Base-by-base conservation (phyloP, 768 basidiomycete species). In the Boletus sp. region DNA sequence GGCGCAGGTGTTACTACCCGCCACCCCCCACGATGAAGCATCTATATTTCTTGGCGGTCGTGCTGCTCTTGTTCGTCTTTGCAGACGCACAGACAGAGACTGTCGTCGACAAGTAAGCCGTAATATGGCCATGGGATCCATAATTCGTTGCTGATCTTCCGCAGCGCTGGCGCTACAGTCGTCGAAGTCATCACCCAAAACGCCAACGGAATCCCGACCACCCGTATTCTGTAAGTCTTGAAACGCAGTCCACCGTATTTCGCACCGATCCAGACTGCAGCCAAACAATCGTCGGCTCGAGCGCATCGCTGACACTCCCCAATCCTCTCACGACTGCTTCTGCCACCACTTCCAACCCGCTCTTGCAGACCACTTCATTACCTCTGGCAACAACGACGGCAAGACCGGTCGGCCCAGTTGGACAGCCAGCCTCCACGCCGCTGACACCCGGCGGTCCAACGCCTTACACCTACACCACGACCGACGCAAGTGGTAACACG, bases 391-490 rank as follows among this genome's bases (percentile, higher is more conserved):
- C 65, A 5, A 50, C 73, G 17, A 51, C 73, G 9, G 7, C 64
- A 28, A 52, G 42, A n/a, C 56, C 46, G 12, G 64, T 47, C 52
- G 71, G 54, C 24, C 68, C 85, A 4, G 86, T 88, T 0, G 87
- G 79, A 7, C 78, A 80, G 60, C 83, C 84, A 24, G 75, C 64
- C 3, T 32, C 79, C 5, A 74, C 71, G 28, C 70, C 68, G 3
- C 69, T 61, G 20, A 64, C 71, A 3, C 74, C 81, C 33, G 77
- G 78, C 7, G 82, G 77, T 2, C 76, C 77, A 30, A 83, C 79
- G 0, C 80, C 80, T 0, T 84, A 75, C 64, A 68, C 68, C 2
- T 83, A 83, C 59, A 83, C 81, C 32, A 84, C 83, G 0, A 73
- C 67, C 52, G 60, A 75, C 42, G 73, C 73, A 49, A 55, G 45